Conservation (phyloP, 2,329 filamentous ascomycete genomes). For the Colletotrichum limetticola region DNA sequence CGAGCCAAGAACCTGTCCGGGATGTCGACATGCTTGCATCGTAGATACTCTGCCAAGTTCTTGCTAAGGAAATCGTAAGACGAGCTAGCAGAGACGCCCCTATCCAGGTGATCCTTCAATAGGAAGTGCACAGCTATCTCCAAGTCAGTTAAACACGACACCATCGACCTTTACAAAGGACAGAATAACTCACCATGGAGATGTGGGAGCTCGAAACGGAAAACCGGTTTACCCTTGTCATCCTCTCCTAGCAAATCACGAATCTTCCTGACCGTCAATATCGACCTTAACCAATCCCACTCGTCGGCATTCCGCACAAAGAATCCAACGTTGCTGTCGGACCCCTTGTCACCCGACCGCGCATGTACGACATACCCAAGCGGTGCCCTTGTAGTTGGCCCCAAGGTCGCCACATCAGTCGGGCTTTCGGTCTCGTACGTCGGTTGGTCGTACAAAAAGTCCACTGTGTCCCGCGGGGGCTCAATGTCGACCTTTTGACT, state of each 20-base stretch:
- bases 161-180: not conserved
- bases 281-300: constrained; percentile 44
- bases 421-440: constrained; percentile 42
- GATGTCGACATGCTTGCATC: constrained; percentile 42
- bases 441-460: constrained; percentile 40
- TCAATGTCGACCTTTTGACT: constrained; percentile 34
- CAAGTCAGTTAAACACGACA: constrained; percentile 4
- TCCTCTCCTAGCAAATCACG: constrained; percentile 50
- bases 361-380: constrained; percentile 45
- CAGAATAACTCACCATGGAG: constrained; percentile 18
- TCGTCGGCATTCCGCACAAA: constrained; percentile 37
- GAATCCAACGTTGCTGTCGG: constrained; percentile 46
- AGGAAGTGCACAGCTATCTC: constrained; percentile 46
- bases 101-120: constrained; percentile 52
- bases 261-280: constrained; percentile 53
- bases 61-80: constrained; percentile 46
- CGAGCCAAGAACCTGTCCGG: constrained; percentile 42
- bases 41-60: constrained; percentile 44
- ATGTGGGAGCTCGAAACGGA: constrained; percentile 56
- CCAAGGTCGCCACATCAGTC: constrained; percentile 39
- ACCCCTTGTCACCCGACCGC: constrained; percentile 53
- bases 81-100: constrained; percentile 34
- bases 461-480: constrained; percentile 37
- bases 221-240: constrained; percentile 49
- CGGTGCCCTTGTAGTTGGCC: constrained; percentile 41